Conservation (phyloP, 352 stramenopile genomes). For the Globisporangium orthogonon region DNA sequence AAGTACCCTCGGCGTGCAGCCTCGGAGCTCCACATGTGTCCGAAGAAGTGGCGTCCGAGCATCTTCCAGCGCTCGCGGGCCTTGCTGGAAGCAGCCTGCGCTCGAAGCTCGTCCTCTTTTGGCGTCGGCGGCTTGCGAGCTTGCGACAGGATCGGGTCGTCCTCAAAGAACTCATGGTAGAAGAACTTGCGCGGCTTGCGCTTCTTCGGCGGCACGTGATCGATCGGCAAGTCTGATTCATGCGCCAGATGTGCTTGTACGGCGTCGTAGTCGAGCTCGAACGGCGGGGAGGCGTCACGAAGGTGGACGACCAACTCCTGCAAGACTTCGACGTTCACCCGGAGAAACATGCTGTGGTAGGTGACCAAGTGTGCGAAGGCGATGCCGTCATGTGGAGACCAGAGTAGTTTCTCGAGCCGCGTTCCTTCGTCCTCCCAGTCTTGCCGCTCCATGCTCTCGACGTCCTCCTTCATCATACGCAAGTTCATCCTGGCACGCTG, state of each 20-base stretch:
- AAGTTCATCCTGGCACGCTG: constrained; percentile 28
- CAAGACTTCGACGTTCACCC: constrained; percentile 36
- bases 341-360: constrained; percentile 27
- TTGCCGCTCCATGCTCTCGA: constrained; percentile 33
- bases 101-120: constrained; percentile 10
- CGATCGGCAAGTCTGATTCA: constrained; percentile 25
- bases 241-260: constrained; percentile 21
- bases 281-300: constrained; percentile 18
- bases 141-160: constrained; percentile 34
- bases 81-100: constrained; percentile 8
- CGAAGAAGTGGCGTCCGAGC: constrained; percentile 38
- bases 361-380: constrained; percentile 24
- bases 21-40: constrained; percentile 23
- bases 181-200: constrained; percentile 49
- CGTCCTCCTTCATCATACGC: constrained; percentile 60
- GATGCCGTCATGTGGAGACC: constrained; percentile 25
- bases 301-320: constrained; percentile 22
- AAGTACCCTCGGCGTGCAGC: constrained; percentile 29
- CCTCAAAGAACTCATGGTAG: constrained; percentile 70
- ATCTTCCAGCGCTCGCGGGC: constrained; percentile 40
- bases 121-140: background rate
- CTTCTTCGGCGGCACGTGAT: constrained; percentile 34
- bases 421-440: constrained; percentile 44
- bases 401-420: constrained; percentile 43
- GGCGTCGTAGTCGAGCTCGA: constrained; percentile 52